Percentiles rank a stretch among this genome's conserved stretches.
Conservation (phyloP, 371 early-diverging fungal genomes). For the Mortierella polycephala region DNA sequence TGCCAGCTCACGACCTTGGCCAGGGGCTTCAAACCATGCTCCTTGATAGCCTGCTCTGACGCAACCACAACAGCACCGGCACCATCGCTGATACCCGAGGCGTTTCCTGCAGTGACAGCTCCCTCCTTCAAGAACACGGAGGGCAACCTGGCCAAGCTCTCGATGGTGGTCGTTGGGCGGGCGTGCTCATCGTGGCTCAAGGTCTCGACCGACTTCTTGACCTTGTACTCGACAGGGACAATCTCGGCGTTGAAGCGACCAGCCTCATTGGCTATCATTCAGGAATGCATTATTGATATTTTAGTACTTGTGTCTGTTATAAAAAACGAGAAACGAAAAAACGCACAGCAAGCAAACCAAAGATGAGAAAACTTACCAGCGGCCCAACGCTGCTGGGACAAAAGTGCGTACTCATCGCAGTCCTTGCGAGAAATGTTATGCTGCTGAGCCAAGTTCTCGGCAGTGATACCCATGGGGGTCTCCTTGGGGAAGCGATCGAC, state of each 20-base stretch:
- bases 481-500: constrained; percentile 88
- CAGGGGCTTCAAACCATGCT: constrained; percentile 83
- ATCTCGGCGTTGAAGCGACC: constrained; percentile 89
- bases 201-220: constrained; percentile 72
- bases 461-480: constrained; percentile 96
- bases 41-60: constrained; percentile 85
- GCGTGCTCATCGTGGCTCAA: constrained; percentile 91
- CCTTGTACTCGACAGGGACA: constrained; percentile 86
- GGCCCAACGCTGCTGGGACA: constrained; percentile 88
- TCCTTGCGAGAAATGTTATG: constrained; percentile 84
- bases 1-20: constrained; percentile 91
- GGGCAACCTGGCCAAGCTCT: constrained; percentile 80
- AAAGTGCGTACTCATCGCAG: constrained; percentile 89
- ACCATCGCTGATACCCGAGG: constrained; percentile 97
- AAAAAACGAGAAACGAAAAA: neutral
- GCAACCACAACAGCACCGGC: constrained; percentile 94
- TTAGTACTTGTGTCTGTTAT: neutral
- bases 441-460: constrained; percentile 92
- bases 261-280: constrained; percentile 65
- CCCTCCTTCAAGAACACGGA: constrained; percentile 95
- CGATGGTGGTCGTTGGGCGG: constrained; percentile 85
- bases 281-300: constrained; percentile 1
- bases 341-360: neutral
- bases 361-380: constrained; percentile 60
- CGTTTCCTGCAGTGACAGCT: constrained; percentile 94